Base-by-base conservation (phyloP, 768 basidiomycete genomes). In the Macrocybe gigantea region DNA sequence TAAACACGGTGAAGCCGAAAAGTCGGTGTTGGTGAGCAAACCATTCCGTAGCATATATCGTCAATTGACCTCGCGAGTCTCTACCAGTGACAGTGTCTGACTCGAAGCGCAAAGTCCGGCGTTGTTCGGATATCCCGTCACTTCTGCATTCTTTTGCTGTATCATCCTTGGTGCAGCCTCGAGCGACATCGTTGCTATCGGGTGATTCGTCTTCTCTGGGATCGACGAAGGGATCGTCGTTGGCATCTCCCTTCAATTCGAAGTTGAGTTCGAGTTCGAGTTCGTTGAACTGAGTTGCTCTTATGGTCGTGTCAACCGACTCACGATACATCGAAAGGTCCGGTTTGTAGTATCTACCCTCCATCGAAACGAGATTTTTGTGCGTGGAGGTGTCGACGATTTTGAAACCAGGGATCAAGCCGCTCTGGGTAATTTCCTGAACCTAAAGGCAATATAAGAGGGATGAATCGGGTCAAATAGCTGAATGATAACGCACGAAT, bases 211-310 rank as follows among this genome's bases (percentile, higher is more conserved):
- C 30, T 5, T 40, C 47, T 7, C 5, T 32, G 5, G 32, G 30
- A 35, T 58, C 54, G 1, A 29, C 9, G 45, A 57, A 57, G 30
- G 56, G 49, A 37, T 59, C 53, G 6, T 33, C 30, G 0, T 22
- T 36, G 13, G 32, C 12, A 34, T 38, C 22, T 6, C 40, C 35
- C 45, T 59, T 61, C 42, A 59, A 33, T 44, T 59, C 55, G 33
- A 54, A 51, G 6, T 40, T 38, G 22, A 22, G 22, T 4, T 22
- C 22, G 11, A 53, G 37, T 29, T 45, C 49, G 6, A 50, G 4
- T 31, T 38, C 35, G 35, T 45, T 42, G 34, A 44, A 49, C 13
- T 46, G 48, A 6, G 52, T 53, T 6, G 34, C n/a, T 32, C 43
- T 36, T 5, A 9, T 15, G 29, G 35, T 14, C 8, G 42, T 42